phyloP scores from a whole-genome alignment of 1,139 yeast genomes.

The Blastobotrys apis region DNA sequence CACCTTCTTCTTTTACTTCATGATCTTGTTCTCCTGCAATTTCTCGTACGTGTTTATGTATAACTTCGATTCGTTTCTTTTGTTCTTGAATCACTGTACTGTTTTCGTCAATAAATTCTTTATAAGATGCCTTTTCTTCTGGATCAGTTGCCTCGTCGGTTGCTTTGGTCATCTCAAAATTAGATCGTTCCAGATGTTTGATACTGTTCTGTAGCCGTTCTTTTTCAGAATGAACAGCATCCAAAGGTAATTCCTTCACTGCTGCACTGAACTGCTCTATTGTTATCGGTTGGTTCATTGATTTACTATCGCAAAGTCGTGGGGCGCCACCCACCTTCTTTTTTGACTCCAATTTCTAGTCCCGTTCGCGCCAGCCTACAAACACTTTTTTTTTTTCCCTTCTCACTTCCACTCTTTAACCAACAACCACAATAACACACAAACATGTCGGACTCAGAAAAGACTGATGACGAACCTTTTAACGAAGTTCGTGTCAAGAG shows the following conservation, averaged over 20 bases:
- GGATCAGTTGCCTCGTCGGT: constrained; percentile 19
- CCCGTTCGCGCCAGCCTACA: too few species aligned
- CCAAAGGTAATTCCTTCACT: constrained; percentile 20
- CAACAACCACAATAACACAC: neutral
- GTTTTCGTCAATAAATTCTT: constrained; percentile 27
- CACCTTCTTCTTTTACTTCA: too few species aligned
- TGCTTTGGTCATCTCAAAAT: constrained; percentile 24
- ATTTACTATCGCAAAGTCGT: too few species aligned
- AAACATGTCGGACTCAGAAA: constrained; percentile 12
- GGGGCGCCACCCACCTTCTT: too few species aligned
- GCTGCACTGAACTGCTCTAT: constrained; percentile 21
- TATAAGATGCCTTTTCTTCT: constrained; percentile 18
- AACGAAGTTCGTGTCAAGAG: constrained; percentile 6
- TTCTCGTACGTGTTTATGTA: constrained; percentile 3
- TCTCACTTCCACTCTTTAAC: neutral
- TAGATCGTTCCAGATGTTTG: constrained; percentile 28
- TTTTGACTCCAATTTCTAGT: too few species aligned
- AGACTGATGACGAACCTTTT: constrained; percentile 17
- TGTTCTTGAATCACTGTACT: constrained; percentile 22
- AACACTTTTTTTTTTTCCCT: neutral
- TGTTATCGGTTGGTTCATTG: constrained; percentile 13
- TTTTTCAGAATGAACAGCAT: constrained; percentile 21
- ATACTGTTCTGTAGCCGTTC: constrained; percentile 31
- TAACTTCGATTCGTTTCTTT: constrained; percentile 19
- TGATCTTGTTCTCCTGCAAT: too few species aligned